Conservation (phyloP, 345 rosid genomes). For the Eucalyptus cloeziana region DNA sequence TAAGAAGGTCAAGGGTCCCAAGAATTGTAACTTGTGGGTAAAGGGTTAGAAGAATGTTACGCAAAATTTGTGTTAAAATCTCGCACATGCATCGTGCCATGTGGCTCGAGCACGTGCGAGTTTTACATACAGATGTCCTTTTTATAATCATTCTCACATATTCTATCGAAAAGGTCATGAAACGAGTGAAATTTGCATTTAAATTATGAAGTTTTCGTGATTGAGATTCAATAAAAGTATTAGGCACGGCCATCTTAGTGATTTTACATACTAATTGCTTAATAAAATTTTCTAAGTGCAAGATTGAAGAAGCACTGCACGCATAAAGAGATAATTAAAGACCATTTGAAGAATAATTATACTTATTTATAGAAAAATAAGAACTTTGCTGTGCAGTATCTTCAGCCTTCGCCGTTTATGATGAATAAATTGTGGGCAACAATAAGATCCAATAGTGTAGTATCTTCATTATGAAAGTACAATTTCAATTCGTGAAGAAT, state of each 20-base stretch:
- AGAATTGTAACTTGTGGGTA: neutral
- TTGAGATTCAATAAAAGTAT: neutral
- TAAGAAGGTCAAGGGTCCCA: neutral
- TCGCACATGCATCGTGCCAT: neutral
- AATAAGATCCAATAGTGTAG: neutral
- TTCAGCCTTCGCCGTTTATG: neutral
- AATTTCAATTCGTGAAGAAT: neutral
- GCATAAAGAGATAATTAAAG: neutral
- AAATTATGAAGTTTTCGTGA: neutral
- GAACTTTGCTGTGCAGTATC: neutral
- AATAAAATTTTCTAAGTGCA: neutral
- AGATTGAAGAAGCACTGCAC: neutral
- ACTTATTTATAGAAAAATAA: neutral
- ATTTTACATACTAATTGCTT: neutral
- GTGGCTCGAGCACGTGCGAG: neutral
- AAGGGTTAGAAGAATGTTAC: neutral
- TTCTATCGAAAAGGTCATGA: neutral
- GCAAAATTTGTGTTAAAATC: neutral
- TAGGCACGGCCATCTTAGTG: neutral
- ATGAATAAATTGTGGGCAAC: neutral
- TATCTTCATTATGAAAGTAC: neutral
- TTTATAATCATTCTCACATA: neutral
- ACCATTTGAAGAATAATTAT: neutral
- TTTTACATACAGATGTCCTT: neutral
- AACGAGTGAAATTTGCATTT: neutral